These are phyloP conservation scores for Mortierella sp. DNA, from an alignment of 371 early-diverging fungal species.

Conservation along the genomic window DNA sequence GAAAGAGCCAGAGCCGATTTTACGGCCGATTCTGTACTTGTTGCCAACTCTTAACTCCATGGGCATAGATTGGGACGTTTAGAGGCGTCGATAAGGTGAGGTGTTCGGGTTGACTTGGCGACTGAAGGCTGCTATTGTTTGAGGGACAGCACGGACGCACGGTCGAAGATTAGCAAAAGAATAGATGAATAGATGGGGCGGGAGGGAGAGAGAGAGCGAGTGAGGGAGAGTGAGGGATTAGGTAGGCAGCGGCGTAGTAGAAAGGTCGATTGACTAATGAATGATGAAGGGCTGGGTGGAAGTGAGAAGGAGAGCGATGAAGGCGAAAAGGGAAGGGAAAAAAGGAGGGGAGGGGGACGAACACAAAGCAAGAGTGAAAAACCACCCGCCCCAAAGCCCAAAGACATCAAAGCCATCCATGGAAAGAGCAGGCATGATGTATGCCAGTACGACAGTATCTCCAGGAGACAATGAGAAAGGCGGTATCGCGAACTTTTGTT, in stretches of 20 bases:
- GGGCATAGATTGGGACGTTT: slow-evolving; percentile 26
- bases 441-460: no score
- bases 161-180: background rate
- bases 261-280: background rate
- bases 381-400: background rate
- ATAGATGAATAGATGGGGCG: background rate
- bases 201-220: slow-evolving; percentile 5
- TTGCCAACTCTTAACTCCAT: slow-evolving; percentile 73
- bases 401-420: no score
- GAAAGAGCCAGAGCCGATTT: slow-evolving; percentile 99
- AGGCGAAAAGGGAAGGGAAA: slow-evolving; percentile 3
- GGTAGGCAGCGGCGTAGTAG: background rate
- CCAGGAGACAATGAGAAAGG: no score
- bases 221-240: background rate
- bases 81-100: background rate
- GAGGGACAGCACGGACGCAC: background rate
- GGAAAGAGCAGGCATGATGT: no score
- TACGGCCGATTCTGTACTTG: slow-evolving; percentile 95
- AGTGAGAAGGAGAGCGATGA: background rate
- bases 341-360: background rate
- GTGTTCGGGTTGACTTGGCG: background rate
- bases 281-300: background rate
- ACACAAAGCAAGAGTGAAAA: background rate
- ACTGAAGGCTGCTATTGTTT: background rate
- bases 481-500: no score